These are phyloP conservation scores for Emiliania huxleyi DNA, from an alignment of 78 protist species.

Conservation along the genomic window DNA sequence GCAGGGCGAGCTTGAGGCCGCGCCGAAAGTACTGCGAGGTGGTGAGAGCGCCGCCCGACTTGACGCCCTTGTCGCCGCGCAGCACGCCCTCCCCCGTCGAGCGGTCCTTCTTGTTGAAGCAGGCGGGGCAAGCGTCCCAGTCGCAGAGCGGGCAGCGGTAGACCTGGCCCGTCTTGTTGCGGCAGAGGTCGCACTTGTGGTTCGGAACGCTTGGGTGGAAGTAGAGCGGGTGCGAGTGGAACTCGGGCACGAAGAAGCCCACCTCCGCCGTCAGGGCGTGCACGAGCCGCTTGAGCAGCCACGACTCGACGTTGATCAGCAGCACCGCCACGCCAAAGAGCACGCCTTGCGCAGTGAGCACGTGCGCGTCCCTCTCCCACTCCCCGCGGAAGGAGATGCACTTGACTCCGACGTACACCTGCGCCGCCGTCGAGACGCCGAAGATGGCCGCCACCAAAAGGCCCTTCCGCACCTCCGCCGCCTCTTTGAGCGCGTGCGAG, in stretches of 20 bases:
- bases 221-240: slow-evolving; percentile 18
- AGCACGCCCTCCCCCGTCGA: neutral
- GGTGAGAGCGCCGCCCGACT: neutral
- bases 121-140: slow-evolving; percentile 15
- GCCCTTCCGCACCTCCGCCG: neutral
- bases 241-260: neutral
- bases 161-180: neutral
- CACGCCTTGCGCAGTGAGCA: neutral
- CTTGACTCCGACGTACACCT: neutral
- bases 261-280: neutral
- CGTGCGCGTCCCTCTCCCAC: neutral
- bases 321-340: neutral
- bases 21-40: neutral
- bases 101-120: slow-evolving; percentile 14
- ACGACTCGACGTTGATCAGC: neutral
- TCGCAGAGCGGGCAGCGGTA: neutral
- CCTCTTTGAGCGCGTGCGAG: neutral
- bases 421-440: neutral
- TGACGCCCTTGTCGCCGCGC: neutral
- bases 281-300: neutral
- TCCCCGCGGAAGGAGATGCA: neutral
- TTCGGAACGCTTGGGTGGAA: neutral
- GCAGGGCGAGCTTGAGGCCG: neutral
- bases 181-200: neutral
- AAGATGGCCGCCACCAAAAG: neutral